phyloP scores from a whole-genome alignment of 805 yeast species.

The Pichia gijzeniarum region DNA sequence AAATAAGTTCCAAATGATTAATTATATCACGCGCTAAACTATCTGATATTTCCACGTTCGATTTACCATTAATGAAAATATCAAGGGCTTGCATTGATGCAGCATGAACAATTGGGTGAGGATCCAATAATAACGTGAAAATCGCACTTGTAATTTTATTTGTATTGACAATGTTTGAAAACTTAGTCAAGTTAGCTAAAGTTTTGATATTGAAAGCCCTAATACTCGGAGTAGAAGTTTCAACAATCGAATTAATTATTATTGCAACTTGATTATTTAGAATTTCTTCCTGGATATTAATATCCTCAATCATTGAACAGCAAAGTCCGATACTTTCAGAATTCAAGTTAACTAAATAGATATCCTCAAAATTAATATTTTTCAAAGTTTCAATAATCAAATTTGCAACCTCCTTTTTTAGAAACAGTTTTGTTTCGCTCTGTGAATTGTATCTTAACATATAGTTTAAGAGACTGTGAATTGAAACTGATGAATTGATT shows the following conservation, averaged over 20 bases:
- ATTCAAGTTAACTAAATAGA: conserved; percentile 22
- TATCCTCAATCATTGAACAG: conserved; percentile 21
- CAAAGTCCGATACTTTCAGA: conserved; percentile 30
- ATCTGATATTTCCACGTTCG: conserved; percentile 24
- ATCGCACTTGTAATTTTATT: conserved; percentile 49
- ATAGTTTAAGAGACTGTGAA: conserved; percentile 44
- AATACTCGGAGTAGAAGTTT: conserved; percentile 54
- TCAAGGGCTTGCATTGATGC: conserved; percentile 61
- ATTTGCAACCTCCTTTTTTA: conserved; percentile 20
- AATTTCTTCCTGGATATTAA: conserved; percentile 17
- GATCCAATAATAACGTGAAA: conserved; percentile 60
- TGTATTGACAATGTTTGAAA: conserved; percentile 28
- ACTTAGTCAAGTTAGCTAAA: conserved; percentile 29
- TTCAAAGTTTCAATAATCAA: conserved; percentile 27
- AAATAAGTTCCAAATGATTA: conserved; percentile 32
- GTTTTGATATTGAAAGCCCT: conserved; percentile 54
- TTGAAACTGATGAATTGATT: conserved; percentile 57
- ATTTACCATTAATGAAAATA: conserved; percentile 48
- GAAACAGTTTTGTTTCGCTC: conserved; percentile 11
- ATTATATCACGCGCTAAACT: conserved; percentile 39
- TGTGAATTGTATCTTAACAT: conserved; percentile 21
- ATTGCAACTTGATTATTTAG: conserved; percentile 39
- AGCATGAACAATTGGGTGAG: conserved; percentile 78
- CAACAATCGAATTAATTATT: conserved; percentile 60
- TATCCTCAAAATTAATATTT: conserved; percentile 20